Conservation (phyloP, 495 filamentous ascomycete species). For the Rusavskia elegans region DNA sequence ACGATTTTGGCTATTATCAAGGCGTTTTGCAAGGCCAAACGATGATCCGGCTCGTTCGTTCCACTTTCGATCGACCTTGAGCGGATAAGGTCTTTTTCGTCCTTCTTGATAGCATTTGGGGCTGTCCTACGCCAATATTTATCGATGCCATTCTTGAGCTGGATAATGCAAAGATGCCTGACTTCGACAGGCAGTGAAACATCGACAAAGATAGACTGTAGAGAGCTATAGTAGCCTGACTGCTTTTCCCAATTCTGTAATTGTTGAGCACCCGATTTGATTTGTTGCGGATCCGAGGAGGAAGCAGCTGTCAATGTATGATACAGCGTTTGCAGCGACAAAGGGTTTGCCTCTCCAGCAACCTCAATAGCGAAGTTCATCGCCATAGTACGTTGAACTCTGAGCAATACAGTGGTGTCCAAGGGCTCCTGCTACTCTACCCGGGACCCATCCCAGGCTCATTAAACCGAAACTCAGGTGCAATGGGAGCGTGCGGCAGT, state of each 20-base stretch:
- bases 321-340: slow-evolving; percentile 48
- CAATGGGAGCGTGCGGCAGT: no score
- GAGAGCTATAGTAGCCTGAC: slow-evolving; percentile 55
- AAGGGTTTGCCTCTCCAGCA: slow-evolving; percentile 44
- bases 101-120: slow-evolving; percentile 49
- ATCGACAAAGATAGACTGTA: slow-evolving; percentile 71
- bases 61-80: slow-evolving; percentile 54
- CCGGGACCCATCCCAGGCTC: no score
- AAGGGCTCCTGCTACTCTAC: no score
- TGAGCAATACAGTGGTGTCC: neutral
- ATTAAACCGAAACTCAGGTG: no score
- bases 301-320: slow-evolving; percentile 54
- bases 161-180: slow-evolving; percentile 80
- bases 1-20: slow-evolving; percentile 76
- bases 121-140: slow-evolving; percentile 77
- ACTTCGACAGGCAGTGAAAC: slow-evolving; percentile 54
- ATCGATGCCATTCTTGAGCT: slow-evolving; percentile 90
- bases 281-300: slow-evolving; percentile 55
- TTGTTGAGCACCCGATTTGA: slow-evolving; percentile 68
- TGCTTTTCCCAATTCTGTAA: slow-evolving; percentile 71
- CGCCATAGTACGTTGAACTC: slow-evolving; percentile 3
- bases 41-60: slow-evolving; percentile 52
- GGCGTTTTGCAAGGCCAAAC: slow-evolving; percentile 72
- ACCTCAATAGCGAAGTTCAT: slow-evolving; percentile 37
- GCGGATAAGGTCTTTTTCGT: slow-evolving; percentile 62